Conservation (phyloP, 2,329 filamentous ascomycete genomes). For the Paracamarosporium sp. region DNA sequence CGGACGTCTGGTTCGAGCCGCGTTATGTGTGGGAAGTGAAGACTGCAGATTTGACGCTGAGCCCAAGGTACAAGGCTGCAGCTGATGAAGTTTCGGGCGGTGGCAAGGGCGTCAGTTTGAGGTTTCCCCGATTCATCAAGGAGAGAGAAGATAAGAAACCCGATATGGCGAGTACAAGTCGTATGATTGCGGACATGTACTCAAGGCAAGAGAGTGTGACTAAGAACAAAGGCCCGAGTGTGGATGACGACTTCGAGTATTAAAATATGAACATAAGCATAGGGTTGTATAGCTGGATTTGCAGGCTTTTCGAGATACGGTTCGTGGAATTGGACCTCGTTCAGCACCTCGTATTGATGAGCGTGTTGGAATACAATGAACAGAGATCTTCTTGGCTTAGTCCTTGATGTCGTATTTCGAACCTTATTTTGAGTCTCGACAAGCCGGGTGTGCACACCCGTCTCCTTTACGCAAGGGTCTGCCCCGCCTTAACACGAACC, state of each 20-base stretch:
- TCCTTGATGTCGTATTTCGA: no score
- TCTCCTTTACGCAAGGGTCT: not conserved
- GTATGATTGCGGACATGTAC: slow-evolving; percentile 97
- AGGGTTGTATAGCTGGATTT: not conserved
- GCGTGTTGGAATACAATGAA: no score
- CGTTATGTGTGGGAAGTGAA: slow-evolving; percentile 96
- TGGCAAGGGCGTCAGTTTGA: slow-evolving; percentile 80
- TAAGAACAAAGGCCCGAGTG: slow-evolving; percentile 83
- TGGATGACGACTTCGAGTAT: slow-evolving; percentile 99
- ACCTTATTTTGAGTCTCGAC: not conserved
- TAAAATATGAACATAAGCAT: slow-evolving; percentile 46
- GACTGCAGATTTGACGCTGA: slow-evolving; percentile 92
- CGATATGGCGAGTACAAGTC: slow-evolving; percentile 82
- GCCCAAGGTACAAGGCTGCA: slow-evolving; percentile 92
- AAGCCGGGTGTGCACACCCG: not conserved
- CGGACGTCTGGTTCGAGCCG: slow-evolving; percentile 98
- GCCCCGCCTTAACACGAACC: not conserved
- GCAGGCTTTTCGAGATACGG: not conserved
- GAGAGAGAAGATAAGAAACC: slow-evolving; percentile 94
- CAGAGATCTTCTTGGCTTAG: no score
- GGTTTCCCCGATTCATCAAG: slow-evolving; percentile 94
- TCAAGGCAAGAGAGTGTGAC: slow-evolving; percentile 88
- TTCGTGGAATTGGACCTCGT: no score
- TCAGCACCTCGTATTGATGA: no score
- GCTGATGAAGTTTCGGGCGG: slow-evolving; percentile 75